Evolutionary conservation across 768 basidiomycete species (phyloP).

Genomic region (Lentinula boryana): DNA sequence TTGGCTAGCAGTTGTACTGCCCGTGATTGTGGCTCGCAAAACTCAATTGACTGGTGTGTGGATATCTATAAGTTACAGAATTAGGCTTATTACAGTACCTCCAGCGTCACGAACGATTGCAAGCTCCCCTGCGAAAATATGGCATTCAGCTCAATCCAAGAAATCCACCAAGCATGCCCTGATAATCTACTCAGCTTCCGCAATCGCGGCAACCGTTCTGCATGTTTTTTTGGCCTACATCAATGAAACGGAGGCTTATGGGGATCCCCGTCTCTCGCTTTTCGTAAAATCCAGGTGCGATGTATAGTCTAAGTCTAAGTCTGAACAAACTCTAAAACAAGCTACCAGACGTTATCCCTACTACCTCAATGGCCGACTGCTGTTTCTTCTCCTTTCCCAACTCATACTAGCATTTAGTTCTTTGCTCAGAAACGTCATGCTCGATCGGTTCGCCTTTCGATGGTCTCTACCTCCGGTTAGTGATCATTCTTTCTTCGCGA

Average conservation of each 20-base stretch:
- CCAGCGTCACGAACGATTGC: conserved; percentile 42
- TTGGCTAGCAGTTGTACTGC: conserved; percentile 53
- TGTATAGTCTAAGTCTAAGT: neutral
- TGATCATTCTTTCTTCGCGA: neutral
- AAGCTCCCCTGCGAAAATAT: conserved; percentile 44
- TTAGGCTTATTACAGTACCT: neutral
- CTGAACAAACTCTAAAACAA: neutral
- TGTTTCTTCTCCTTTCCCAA: conserved; percentile 57
- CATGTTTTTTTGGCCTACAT: conserved; percentile 34
- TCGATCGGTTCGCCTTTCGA: conserved; percentile 51
- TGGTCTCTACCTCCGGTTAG: conserved; percentile 25
- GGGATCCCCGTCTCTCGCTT: conserved; percentile 39
- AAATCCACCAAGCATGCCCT: conserved; percentile 39
- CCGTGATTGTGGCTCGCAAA: conserved; percentile 54
- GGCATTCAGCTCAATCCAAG: conserved; percentile 42
- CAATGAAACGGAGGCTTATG: conserved; percentile 21
- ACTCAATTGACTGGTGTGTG: conserved; percentile 48
- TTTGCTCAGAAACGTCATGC: conserved; percentile 51
- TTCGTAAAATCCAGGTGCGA: conserved; percentile 65
- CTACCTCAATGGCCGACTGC: conserved; percentile 62
- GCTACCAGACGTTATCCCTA: conserved; percentile 61
- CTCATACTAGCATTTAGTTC: conserved; percentile 38
- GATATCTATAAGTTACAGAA: neutral
- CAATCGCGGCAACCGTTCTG: conserved; percentile 34
- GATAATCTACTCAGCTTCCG: conserved; percentile 40